Conservation (phyloP, 2,329 filamentous ascomycete genomes). For the Trematosphaeria pertusa region DNA sequence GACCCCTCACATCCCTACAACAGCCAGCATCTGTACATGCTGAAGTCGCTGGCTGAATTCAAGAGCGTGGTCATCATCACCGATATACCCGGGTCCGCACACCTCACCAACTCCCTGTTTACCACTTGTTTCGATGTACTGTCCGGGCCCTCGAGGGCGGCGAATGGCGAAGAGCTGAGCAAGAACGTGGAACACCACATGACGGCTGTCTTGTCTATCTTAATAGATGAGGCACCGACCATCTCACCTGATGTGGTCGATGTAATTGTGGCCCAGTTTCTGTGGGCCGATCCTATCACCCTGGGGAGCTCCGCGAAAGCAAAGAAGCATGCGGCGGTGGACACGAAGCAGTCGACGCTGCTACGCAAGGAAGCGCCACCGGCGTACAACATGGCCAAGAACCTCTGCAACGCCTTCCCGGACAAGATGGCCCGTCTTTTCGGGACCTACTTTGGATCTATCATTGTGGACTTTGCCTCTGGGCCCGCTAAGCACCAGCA, state of each 20-base stretch:
- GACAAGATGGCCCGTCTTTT: slow-evolving; percentile 96
- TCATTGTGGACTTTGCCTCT: slow-evolving; percentile 84
- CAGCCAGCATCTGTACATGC: slow-evolving; percentile 88
- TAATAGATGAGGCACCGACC: slow-evolving; percentile 84
- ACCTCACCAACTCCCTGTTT: slow-evolving; percentile 77
- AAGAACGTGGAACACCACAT: slow-evolving; percentile 96
- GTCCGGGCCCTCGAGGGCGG: slow-evolving; percentile 75
- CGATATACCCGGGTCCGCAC: slow-evolving; percentile 83
- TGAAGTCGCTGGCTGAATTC: slow-evolving; percentile 86
- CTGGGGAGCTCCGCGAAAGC: slow-evolving; percentile 54
- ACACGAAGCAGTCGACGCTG: slow-evolving; percentile 81
- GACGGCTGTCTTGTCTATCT: slow-evolving; percentile 79
- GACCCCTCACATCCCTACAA: slow-evolving; percentile 91
- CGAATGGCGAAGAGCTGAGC: slow-evolving; percentile 80
- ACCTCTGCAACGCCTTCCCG: slow-evolving; percentile 84
- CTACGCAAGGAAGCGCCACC: slow-evolving; percentile 87
- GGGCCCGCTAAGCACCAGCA: slow-evolving; percentile 49
- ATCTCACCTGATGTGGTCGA: slow-evolving; percentile 86
- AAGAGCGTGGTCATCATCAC: slow-evolving; percentile 93
- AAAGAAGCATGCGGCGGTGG: slow-evolving; percentile 62
- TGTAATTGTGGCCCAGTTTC: slow-evolving; percentile 92
- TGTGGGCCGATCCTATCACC: slow-evolving; percentile 78
- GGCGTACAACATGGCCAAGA: slow-evolving; percentile 96
- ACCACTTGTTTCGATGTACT: slow-evolving; percentile 91
- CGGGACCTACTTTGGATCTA: slow-evolving; percentile 95